Base-by-base conservation (phyloP, 306 rosid genomes). In the Pterocarpus santalinus region DNA sequence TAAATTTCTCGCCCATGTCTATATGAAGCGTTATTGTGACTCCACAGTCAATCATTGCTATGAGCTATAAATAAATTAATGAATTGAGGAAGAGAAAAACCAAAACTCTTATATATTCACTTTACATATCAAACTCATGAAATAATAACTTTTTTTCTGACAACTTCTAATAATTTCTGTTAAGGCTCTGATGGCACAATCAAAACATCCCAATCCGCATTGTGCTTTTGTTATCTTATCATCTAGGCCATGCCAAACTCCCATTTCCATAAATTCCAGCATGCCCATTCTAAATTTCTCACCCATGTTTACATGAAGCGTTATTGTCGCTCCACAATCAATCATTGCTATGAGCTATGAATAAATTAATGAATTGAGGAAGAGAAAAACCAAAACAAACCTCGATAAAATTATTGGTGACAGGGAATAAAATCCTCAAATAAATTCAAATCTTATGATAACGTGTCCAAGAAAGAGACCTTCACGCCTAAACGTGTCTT, bases 21-120 rank as follows among this genome's bases (percentile, higher is more conserved):
- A 15, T 49, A 7, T 0, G 60, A 72, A 56, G 64, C 34, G 51
- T 72, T 65, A 22, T 30, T 38, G 43, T 66, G 52, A 65, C 81
- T 32, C 76, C 7, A 56, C 15, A 36, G 65, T 35, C 87, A 83
- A 78, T 78, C 77, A 83, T 83, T 73, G 80, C 16, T 2, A 78
- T 11, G 2, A 47, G 9, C 49, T 44, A 47, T 47, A 9, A 47
- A 47, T 47, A 47, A 47, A 47, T 47, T 1, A 69, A 76, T 22
- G 28, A 22, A 22, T 22, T 22, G 28, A 22, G 28, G 28, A 22
- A 22, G 28, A 22, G 28, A 22, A 22, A 22, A 22, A 22, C 28
- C 28, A 22, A 22, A 22, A 22, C 0, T 22, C 28, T 22, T 22
- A 22, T 1, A 22, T 22, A 39, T 39, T 7, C 44, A 39, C 7